Percentiles rank a stretch among this genome's conserved stretches.
Conservation (phyloP, 2,329 filamentous ascomycete species). For the Hypoxylon sp. region DNA sequence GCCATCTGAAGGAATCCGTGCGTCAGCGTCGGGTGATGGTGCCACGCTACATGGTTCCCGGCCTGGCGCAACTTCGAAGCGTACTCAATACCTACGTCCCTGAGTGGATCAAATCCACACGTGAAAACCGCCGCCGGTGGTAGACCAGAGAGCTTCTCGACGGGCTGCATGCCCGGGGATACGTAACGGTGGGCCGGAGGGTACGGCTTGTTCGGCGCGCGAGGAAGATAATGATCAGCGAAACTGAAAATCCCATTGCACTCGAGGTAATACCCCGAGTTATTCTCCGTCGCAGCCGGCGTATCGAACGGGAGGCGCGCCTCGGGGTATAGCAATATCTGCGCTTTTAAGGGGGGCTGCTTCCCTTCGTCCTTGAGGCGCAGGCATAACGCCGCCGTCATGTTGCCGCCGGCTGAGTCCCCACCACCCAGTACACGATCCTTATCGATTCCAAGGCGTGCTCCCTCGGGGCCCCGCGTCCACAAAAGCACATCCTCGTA, state of each 20-base stretch:
- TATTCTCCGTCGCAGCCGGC: conserved; percentile 54
- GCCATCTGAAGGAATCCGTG: conserved; percentile 54
- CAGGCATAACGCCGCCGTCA: conserved; percentile 54
- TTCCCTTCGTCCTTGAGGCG: conserved; percentile 50
- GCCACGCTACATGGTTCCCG: conserved; percentile 49
- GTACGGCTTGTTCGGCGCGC: conserved; percentile 46
- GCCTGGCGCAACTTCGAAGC: conserved; percentile 51
- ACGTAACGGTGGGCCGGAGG: conserved; percentile 51
- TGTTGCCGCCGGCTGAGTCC: conserved; percentile 52
- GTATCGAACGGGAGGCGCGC: conserved; percentile 54
- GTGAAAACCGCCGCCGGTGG: conserved; percentile 53
- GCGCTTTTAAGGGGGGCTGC: conserved; percentile 47
- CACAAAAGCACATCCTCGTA: conserved; percentile 53
- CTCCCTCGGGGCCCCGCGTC: conserved; percentile 48
- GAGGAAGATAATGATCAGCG: conserved; percentile 50
- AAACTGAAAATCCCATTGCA: conserved; percentile 57
- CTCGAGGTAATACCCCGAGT: conserved; percentile 54
- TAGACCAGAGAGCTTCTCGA: conserved; percentile 45
- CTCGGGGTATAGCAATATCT: conserved; percentile 57
- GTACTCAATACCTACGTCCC: conserved; percentile 54
- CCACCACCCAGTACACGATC: conserved; percentile 53
- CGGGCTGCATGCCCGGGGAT: conserved; percentile 52
- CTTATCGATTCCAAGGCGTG: conserved; percentile 49
- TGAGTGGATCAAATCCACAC: conserved; percentile 53
- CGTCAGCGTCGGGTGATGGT: conserved; percentile 49